Evolutionary conservation across 768 basidiomycete genomes (phyloP), one percentile per base, ranked within the genome.

Genomic region (Agaricus blazei): DNA sequence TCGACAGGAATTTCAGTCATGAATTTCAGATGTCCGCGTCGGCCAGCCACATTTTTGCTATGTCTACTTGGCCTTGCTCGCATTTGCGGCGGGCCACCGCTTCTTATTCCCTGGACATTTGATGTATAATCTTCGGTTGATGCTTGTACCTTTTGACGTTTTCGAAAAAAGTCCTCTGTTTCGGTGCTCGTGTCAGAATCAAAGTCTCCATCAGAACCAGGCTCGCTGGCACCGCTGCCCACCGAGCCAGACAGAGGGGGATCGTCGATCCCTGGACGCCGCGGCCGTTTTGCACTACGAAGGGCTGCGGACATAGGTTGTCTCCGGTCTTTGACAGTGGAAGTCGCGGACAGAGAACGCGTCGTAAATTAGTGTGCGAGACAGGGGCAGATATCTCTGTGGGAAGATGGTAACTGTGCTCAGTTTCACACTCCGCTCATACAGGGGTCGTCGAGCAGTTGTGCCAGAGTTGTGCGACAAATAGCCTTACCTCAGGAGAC

Each of bases 1-100:
- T 73, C 72, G 26, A 72, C 38, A 9, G 70, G 71, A 47, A 73
- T 65, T 53, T 72, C 70, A 7, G 64, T 68, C 47, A 72, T 63
- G 28, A 60, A 44, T 37, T 58, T 58, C 43, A 68, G 52, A 26
- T 66, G 59, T 19, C 68, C 67, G 42, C 63, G 53, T 34, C 52
- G 59, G 4, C 64, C 62, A 48, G 55, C 61, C 29, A 63, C 46
- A 26, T 48, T 44, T 19, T 14, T 19, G 19, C 19, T 15, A 9
- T 14, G 40, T 41, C 40, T 41, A 34, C 34, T 34, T 11, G 34
- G 34, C 34, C 5, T 34, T 34, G 34, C 34, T 4, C 40, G 40
- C 5, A 2, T 34, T 41, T 41, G 8, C 19, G 2, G 40, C n/a
- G 40, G 6, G 19, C 19, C 19, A 19, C 19, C 19, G 19, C n/a